These are phyloP conservation scores for Cyclocybe aegerita DNA, from an alignment of 768 basidiomycete genomes.

Conservation along the genomic window DNA sequence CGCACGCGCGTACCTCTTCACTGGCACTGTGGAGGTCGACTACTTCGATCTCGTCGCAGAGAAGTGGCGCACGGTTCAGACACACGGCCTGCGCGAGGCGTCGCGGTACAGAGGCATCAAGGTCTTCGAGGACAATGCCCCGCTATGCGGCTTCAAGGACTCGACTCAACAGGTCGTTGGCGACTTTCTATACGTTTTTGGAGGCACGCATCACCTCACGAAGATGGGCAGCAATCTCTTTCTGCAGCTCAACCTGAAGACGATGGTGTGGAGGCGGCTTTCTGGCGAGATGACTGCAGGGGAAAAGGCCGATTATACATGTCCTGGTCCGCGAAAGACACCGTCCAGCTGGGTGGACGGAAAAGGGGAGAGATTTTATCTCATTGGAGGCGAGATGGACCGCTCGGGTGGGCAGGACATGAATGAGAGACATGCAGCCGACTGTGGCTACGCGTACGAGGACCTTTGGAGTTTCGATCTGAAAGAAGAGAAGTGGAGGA, in stretches of 20 bases:
- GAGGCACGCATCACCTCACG: slow-evolving; percentile 26
- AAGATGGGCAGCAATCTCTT: slow-evolving; percentile 36
- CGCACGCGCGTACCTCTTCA: slow-evolving; percentile 35
- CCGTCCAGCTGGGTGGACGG: slow-evolving; percentile 33
- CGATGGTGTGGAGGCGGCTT: slow-evolving; percentile 29
- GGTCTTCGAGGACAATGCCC: slow-evolving; percentile 23
- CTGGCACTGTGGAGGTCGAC: slow-evolving; percentile 26
- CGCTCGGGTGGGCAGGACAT: slow-evolving; percentile 24
- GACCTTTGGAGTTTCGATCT: slow-evolving; percentile 40
- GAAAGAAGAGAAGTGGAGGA: slow-evolving; percentile 24
- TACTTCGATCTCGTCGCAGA: slow-evolving; percentile 35
- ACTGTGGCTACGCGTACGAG: slow-evolving; percentile 22
- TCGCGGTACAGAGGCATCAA: slow-evolving; percentile 18
- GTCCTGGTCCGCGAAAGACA: slow-evolving; percentile 33
- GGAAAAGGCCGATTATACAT: slow-evolving; percentile 15
- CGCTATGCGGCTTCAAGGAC: slow-evolving; percentile 5
- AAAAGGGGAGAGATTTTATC: slow-evolving; percentile 26
- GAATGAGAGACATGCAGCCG: slow-evolving; percentile 22
- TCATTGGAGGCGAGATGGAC: slow-evolving; percentile 36
- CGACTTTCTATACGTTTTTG: slow-evolving; percentile 37
- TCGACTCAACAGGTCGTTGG: slow-evolving; percentile 23
- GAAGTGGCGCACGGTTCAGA: slow-evolving; percentile 27
- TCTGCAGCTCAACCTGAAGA: slow-evolving; percentile 34
- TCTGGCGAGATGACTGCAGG: slow-evolving; percentile 19
- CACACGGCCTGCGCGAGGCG: slow-evolving; percentile 20